phyloP scores from a whole-genome alignment of 2,329 filamentous ascomycete species.

The Didymella segeticola region DNA sequence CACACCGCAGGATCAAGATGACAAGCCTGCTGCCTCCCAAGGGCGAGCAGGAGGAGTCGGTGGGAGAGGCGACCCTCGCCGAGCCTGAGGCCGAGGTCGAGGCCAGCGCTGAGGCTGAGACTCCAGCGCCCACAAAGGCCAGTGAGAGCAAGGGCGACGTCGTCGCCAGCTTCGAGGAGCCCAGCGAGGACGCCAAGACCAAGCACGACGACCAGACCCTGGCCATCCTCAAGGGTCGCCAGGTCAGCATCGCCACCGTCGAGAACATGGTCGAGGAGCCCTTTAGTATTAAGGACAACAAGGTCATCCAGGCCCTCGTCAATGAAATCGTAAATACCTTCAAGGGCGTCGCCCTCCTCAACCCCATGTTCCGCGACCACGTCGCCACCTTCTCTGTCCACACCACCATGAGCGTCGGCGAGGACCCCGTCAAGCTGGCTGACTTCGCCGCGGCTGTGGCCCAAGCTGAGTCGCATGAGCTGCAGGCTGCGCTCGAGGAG shows the following conservation, averaged over 20 bases:
- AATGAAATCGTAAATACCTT: constrained; percentile 99
- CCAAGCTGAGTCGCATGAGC: constrained; percentile 80
- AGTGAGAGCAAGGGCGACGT: constrained; percentile 74
- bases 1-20: constrained; percentile 91
- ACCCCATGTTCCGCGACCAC: constrained; percentile 94
- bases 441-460: constrained; percentile 97
- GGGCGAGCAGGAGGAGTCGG: constrained; percentile 37
- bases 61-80: constrained; percentile 38
- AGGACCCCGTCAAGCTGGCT: constrained; percentile 92
- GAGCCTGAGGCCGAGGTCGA: constrained; percentile 53
- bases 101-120: constrained; percentile 58
- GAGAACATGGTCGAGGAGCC: constrained; percentile 91
- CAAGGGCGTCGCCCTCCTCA: constrained; percentile 93
- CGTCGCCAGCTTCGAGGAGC: constrained; percentile 95
- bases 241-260: constrained; percentile 93
- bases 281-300: constrained; percentile 87
- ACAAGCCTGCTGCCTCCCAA: constrained; percentile 79
- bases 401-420: constrained; percentile 90
- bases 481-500: constrained; percentile 88
- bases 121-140: no score
- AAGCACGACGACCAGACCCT: constrained; percentile 75
- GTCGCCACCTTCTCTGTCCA: constrained; percentile 86
- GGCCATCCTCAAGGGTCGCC: constrained; percentile 87
- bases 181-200: constrained; percentile 63
- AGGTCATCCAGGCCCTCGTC: constrained; percentile 86